Base-by-base conservation (phyloP, 192 early-diverging fungal species). In the Backusella tuberculispora region DNA sequence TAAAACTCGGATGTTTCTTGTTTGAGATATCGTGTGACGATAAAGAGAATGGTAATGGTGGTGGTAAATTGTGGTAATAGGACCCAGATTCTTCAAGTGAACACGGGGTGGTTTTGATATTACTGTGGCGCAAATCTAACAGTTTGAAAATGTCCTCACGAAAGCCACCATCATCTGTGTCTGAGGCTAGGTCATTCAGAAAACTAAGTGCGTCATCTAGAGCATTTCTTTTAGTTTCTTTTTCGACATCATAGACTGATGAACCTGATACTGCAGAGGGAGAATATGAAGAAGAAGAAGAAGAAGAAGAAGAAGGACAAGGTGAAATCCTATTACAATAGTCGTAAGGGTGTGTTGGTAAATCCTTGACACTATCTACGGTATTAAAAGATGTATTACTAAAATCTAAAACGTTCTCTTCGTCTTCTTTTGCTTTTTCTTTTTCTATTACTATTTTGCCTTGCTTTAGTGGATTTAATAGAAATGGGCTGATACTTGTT, bases 141-240 rank as follows among this genome's bases (percentile, higher is more conserved):
- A 77, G 21, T 9, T 71, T 15, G 14, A 24, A 43, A 19, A 77
- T 45, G 15, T 74, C 72, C 24, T 74, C 43, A 24, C 56, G 63
- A 44, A 74, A 65, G 21, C 63, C 63, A 46, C 43, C 63, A 66
- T 74, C 72, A 66, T 63, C 45, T n/a, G 56, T 34, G 45, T 73
- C 40, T 17, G 41, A 63, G 38, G 21, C 42, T 17, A 65, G 29
- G 43, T 47, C 60, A 67, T 74, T 67, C 12, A 74, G 38, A 50
- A 67, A 67, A 46, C 65, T 74, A 19, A 74, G 64, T 37, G 65
- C 50, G 21, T 74, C 73, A 44, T 74, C 73, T 17, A 74, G 19
- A 6, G 60, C 64, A 67, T 74, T 66, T 19, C 64, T 29, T 29
- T 74, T 43, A 1, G 19, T 42, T 42, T 3, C 41, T 19, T 50